Conservation (phyloP, 1,139 yeast genomes). For the Magnusiomyces ingens region DNA sequence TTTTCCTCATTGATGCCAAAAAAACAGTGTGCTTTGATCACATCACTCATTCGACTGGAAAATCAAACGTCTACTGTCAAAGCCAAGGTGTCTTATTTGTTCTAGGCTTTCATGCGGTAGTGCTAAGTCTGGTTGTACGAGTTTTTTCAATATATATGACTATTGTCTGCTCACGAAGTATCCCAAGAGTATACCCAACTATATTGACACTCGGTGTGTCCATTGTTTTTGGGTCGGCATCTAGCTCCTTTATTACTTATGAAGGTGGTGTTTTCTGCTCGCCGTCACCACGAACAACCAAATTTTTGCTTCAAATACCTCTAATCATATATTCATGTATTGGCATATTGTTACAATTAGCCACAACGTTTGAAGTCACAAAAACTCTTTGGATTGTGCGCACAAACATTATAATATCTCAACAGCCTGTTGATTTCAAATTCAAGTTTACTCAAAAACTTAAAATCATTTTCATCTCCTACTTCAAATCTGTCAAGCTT, state of each 20-base stretch:
- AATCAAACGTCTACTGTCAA: constrained; percentile 14
- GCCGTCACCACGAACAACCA: constrained; percentile 7
- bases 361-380: constrained; percentile 16
- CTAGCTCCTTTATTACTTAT: constrained; percentile 12
- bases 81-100: constrained; percentile 19
- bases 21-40: constrained; percentile 14
- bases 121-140: constrained; percentile 16
- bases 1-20: constrained; percentile 11
- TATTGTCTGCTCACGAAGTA: constrained; percentile 14
- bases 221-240: constrained; percentile 17
- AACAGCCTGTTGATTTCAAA: constrained; percentile 3
- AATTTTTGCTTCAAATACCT: constrained; percentile 11
- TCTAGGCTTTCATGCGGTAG: constrained; percentile 17
- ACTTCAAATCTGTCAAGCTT: constrained; percentile 15
- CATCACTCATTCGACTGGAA: constrained; percentile 12
- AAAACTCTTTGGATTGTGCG: constrained; percentile 8
- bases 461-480: constrained; percentile 7
- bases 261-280: constrained; percentile 13
- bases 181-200: constrained; percentile 15
- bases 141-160: constrained; percentile 15
- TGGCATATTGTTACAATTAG: constrained; percentile 9
- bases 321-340: constrained; percentile 11
- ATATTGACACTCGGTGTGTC: constrained; percentile 13
- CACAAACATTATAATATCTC: constrained; percentile 7
- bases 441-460: neutral